A percentile compares a stretch with the other conserved stretches of the same genome.
phyloP scores from a whole-genome alignment of 1,284 basidiomycete species.

The Moesziomyces sp. region DNA sequence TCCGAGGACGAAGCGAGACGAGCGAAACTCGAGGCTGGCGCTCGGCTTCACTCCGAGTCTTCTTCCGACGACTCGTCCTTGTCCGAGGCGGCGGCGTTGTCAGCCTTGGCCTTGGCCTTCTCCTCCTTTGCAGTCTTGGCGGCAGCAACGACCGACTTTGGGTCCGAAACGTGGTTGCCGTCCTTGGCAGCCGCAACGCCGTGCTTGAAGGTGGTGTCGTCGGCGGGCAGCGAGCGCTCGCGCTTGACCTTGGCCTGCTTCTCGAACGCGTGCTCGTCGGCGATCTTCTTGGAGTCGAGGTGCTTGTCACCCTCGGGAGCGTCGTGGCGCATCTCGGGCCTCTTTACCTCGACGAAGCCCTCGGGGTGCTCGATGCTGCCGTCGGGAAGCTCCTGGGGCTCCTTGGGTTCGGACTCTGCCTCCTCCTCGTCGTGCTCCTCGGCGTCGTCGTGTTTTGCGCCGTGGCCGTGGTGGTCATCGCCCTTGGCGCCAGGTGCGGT shows the following conservation, averaged over 20 bases:
- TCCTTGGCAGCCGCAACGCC: constrained; percentile 50
- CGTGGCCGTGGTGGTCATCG: constrained; percentile 27
- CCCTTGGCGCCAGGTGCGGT: constrained; percentile 40
- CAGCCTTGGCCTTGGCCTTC: constrained; percentile 31
- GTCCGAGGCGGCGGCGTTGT: constrained; percentile 4
- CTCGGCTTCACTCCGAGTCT: constrained; percentile 6
- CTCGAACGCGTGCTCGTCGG: constrained; percentile 42
- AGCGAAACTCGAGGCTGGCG: no score
- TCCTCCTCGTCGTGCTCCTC: constrained; percentile 15
- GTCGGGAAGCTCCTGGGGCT: constrained; percentile 42
- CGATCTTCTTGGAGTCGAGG: constrained; percentile 32
- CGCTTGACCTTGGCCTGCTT: constrained; percentile 44
- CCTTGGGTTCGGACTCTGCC: constrained; percentile 22
- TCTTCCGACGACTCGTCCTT: constrained; percentile 13
- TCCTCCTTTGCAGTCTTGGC: constrained; percentile 43
- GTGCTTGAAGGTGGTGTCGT: constrained; percentile 52
- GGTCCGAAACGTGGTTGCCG: constrained; percentile 46
- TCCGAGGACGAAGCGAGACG: no score
- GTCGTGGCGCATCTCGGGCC: constrained; percentile 36
- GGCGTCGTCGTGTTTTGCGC: constrained; percentile 28
- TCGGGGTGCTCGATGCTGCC: constrained; percentile 53
- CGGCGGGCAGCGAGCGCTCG: constrained; percentile 22
- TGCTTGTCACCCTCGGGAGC: constrained; percentile 49
- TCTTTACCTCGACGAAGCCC: constrained; percentile 49
- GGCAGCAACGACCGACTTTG: constrained; percentile 40